Evolutionary conservation across 2,329 filamentous ascomycete genomes (phyloP).

Genomic region (Aspergillus hortae): DNA sequence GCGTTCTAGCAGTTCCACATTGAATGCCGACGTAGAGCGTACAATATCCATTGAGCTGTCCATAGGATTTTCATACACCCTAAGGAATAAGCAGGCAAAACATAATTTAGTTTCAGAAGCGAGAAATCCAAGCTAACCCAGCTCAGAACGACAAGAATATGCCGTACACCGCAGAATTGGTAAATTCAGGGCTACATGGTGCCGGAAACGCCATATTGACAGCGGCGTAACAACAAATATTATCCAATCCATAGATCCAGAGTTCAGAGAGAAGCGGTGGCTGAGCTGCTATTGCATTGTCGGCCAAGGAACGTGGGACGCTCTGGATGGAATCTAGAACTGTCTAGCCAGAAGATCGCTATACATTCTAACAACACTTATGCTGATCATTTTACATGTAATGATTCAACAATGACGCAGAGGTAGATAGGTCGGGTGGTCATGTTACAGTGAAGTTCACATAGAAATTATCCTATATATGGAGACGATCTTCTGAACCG

Average conservation of each 20-base stretch:
- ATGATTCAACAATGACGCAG: not conserved
- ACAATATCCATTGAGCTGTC: not conserved
- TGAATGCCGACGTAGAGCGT: not conserved
- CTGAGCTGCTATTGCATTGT: not conserved
- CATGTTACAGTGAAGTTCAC: no score
- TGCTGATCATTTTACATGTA: not conserved
- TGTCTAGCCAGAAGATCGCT: not conserved
- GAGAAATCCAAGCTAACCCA: not conserved
- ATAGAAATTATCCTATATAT: no score
- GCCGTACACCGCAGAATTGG: not conserved
- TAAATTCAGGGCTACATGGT: not conserved
- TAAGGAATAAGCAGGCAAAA: not conserved
- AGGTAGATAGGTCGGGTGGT: not conserved
- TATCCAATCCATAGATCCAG: not conserved
- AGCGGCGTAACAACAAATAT: not conserved
- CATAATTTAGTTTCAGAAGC: not conserved
- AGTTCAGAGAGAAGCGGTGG: not conserved
- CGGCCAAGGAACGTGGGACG: not conserved
- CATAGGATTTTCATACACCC: not conserved
- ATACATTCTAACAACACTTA: not conserved
- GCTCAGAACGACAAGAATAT: not conserved
- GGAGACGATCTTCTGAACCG: no score
- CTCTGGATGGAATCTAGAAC: not conserved
- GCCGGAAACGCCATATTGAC: not conserved
- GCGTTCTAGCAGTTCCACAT: not conserved